Base-by-base conservation (phyloP, 257 asterid genomes). In the Cynanchum wilfordii region DNA sequence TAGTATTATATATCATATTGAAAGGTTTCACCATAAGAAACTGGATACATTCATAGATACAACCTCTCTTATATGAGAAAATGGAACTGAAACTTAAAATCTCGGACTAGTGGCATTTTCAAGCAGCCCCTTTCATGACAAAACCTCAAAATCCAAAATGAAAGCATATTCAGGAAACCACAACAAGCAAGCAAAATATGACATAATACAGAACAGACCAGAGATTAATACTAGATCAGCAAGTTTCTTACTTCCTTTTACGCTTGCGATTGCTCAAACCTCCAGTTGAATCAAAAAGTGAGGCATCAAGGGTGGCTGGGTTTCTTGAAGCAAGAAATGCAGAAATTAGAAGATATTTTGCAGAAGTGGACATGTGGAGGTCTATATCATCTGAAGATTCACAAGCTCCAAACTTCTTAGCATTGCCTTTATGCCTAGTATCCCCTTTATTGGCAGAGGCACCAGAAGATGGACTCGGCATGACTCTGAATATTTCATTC, bases 271-370 rank as follows among this genome's bases (percentile, higher is more conserved):
- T 88, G 75, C 81, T 87, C 10, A 86, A 68, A 72, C 98, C 98
- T 57, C 99, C 98, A 4, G 97, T 92, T 76, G 98, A 90, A 85
- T 95, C 99, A 70, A 95, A 95, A 58, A 95, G 81, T 7, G 98
- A 87, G 47, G 96, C 98, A 77, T 92, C 99, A 63, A 95, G 98
- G 27, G 99, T 95, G 57, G 99, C 98, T 47, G 99, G 98, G 82
- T 95, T 95, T 84, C 93, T 85, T 66, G 99, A 95, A 75, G 99
- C 96, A 79, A 95, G 89, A 83, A 90, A 95, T 70, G 97, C 96
- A 71, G 96, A 92, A 81, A 95, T 85, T 60, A 95, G 97, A 70
- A 92, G 88, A 85, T 92, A 95, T 49, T 87, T 95, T 44, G 97
- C 92, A 78, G 96, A 87, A 77, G 84, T 84, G 63, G 99, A 90